A percentile compares a stretch with the other conserved stretches of the same genome.
These are phyloP conservation scores for Chimonanthus salicifolius DNA, from an alignment of 164 flowering plant species.

Conservation along the genomic window DNA sequence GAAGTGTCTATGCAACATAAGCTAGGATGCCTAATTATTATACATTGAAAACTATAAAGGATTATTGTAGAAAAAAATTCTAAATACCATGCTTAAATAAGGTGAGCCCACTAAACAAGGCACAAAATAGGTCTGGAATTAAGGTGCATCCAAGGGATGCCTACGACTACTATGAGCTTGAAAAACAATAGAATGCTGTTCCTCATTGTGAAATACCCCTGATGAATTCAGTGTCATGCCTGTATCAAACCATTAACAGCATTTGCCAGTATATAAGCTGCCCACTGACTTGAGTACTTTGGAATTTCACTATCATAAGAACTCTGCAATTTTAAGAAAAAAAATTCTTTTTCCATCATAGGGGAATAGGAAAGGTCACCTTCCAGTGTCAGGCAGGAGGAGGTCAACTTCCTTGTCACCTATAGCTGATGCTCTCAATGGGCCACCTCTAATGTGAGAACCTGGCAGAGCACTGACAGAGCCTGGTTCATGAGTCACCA, in stretches of 20 bases:
- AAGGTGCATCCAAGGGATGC: too few species aligned
- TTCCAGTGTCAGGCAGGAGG: conserved; percentile 78
- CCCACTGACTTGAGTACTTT: background rate
- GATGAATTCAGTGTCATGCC: background rate
- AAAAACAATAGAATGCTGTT: background rate
- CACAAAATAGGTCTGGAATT: too few species aligned
- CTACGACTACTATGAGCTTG: background rate
- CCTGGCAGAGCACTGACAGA: conserved; percentile 55
- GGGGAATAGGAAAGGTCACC: conserved; percentile 26
- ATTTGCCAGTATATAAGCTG: background rate
- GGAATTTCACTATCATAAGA: background rate
- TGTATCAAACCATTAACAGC: background rate
- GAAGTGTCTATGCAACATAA: too few species aligned
- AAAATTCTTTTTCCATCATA: background rate
- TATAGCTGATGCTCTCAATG: conserved; percentile 58
- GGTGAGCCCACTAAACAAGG: too few species aligned
- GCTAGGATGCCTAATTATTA: too few species aligned
- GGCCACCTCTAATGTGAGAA: conserved; percentile 78
- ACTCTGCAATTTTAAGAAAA: background rate
- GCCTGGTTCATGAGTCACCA: conserved; percentile 85
- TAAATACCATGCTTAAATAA: too few species aligned
- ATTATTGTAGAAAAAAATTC: too few species aligned
- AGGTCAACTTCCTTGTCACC: conserved; percentile 87
- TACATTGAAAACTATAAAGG: too few species aligned
- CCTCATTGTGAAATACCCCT: background rate